Evolutionary conservation across 805 yeast species (phyloP), one percentile per base, ranked within the genome.

Genomic region (Candida coquimbonensis): DNA sequence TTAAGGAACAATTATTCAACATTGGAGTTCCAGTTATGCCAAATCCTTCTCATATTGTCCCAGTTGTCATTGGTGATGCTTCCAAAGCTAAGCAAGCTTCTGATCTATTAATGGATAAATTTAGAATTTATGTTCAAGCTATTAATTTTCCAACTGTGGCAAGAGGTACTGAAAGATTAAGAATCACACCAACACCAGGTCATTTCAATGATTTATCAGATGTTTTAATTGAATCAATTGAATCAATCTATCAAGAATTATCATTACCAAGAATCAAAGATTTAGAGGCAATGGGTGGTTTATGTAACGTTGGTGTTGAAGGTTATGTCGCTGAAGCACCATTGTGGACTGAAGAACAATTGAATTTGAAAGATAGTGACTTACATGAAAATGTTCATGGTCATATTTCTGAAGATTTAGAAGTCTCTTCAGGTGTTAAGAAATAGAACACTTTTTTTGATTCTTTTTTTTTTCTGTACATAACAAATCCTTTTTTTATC

Each of bases 171-270:
- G 99, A 93, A 71, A 82, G 99, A 64, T 78, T 93, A 59, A 82
- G 99, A 69, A 81, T 93, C 62, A 93, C 99, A n/a, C 98, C 99
- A 46, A 90, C 99, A 37, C 99, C 99, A 34, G 97, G 96, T 45
- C 99, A 93, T 65, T 77, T 80, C 17, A 74, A 80, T 48, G 86
- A 82, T 47, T 73, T 87, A 42, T 75, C 91, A 44, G 87, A 89
- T 62, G 74, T 80, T 53, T 75, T 93, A 55, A 74, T 93, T 45
- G 77, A 69, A 11, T 88, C 97, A 12, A 72, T 93, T 41, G 96
- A 88, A 55, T 76, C 78, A 40, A 87, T 90, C 24, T 93, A 91
- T 72, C 73, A 70, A 37, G 83, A 83, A 52, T 73, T 93, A 64
- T 74, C 72, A 49, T 76, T 91, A 63, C 81, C 82, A 65, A 81